These are phyloP conservation scores for Trichocladium antarcticum DNA, from an alignment of 495 filamentous ascomycete genomes.

Conservation along the genomic window DNA sequence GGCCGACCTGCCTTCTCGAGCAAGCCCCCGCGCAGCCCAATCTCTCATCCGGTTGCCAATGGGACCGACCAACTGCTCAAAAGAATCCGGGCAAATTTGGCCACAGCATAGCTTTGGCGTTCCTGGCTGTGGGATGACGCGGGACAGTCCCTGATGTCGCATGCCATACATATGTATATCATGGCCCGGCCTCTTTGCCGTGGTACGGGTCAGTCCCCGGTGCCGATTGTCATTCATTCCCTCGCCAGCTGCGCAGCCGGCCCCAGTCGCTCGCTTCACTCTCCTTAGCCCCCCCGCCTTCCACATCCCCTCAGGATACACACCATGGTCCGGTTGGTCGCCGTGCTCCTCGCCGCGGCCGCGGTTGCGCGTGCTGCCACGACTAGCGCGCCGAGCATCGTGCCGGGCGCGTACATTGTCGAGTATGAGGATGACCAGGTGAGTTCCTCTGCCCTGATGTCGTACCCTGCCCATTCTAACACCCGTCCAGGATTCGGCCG, in stretches of 20 bases:
- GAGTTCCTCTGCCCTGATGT: constrained; percentile 10
- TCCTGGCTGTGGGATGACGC: constrained; percentile 4
- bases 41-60: constrained; percentile 14
- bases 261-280: constrained; percentile 8
- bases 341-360: constrained; percentile 27
- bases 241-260: constrained; percentile 2
- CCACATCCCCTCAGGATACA: background rate
- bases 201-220: background rate
- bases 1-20: constrained; percentile 25
- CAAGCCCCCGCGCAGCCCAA: constrained; percentile 6
- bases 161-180: constrained; percentile 6
- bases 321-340: constrained; percentile 22
- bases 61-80: constrained; percentile 16
- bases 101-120: constrained; percentile 13
- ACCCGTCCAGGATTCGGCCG: constrained; percentile 26
- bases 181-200: constrained; percentile 7
- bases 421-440: constrained; percentile 39
- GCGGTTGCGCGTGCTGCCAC: constrained; percentile 20
- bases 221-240: constrained; percentile 8
- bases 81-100: constrained; percentile 27
- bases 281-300: background rate
- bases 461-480: constrained; percentile 7
- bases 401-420: constrained; percentile 39
- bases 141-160: background rate
- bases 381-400: constrained; percentile 14